Evolutionary conservation across 2,329 filamentous ascomycete species (phyloP).

Genomic region (Mycocentrospora acerina): DNA sequence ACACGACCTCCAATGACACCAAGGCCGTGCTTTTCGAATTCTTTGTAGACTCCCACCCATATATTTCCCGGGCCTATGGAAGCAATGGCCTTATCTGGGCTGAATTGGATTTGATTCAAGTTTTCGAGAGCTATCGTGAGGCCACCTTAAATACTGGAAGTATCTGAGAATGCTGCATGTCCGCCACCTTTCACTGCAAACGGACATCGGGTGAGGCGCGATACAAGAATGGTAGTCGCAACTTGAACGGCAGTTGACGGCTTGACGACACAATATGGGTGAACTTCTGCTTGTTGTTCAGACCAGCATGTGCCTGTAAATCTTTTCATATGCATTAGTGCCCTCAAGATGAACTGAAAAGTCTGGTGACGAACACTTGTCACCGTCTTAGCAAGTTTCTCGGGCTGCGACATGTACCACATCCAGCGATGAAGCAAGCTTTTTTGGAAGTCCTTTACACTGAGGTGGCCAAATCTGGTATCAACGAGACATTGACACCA

Average conservation of each 20-base stretch:
- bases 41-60: conserved; percentile 39
- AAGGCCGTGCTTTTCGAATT: conserved; percentile 29
- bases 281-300: conserved; percentile 22
- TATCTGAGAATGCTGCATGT: conserved; percentile 28
- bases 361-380: conserved; percentile 18
- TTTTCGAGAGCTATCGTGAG: conserved; percentile 33
- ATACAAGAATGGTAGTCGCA: conserved; percentile 20
- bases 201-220: conserved; percentile 31
- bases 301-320: conserved; percentile 29
- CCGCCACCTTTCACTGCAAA: conserved; percentile 45
- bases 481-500: conserved; percentile 17
- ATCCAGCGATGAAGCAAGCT: conserved; percentile 24
- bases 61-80: conserved; percentile 33
- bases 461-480: conserved; percentile 14
- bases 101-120: conserved; percentile 22
- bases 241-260: conserved; percentile 19
- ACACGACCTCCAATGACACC: conserved; percentile 35
- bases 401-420: background rate
- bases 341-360: conserved; percentile 15
- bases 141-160: conserved; percentile 34
- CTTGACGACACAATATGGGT: conserved; percentile 32
- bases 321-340: conserved; percentile 16
- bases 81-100: conserved; percentile 22
- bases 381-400: background rate
- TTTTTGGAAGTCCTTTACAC: conserved; percentile 5